These are phyloP conservation scores for Babesia sp. DNA, from an alignment of 169 alveolate species.

Conservation along the genomic window DNA sequence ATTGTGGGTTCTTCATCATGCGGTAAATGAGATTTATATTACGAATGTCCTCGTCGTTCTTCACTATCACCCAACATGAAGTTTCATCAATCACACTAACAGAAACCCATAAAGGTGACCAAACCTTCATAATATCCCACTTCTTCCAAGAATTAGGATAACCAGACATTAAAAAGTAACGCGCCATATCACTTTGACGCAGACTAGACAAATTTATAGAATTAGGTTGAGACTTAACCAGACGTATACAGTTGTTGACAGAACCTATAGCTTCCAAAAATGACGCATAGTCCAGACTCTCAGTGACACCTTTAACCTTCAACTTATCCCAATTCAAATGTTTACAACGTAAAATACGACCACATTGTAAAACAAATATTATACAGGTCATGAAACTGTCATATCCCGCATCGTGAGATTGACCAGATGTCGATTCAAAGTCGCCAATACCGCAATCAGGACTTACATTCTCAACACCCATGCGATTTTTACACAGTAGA, in stretches of 20 bases:
- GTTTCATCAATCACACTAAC: conserved; percentile 78
- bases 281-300: conserved; percentile 9
- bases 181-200: conserved; percentile 79
- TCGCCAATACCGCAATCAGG: not conserved
- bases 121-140: conserved; percentile 86
- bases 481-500: not conserved
- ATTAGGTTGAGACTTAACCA: conserved; percentile 84
- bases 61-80: conserved; percentile 85
- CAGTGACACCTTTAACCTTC: not conserved
- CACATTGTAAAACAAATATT: conserved; percentile 78
- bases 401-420: conserved; percentile 83
- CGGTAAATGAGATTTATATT: conserved; percentile 77
- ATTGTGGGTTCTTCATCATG: conserved; percentile 80
- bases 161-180: conserved; percentile 82
- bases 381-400: conserved; percentile 85
- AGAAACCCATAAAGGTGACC: conserved; percentile 87
- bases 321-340: not conserved
- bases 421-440: not conserved
- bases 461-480: not conserved
- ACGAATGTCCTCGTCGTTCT: conserved; percentile 82
- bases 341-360: conserved; percentile 54
- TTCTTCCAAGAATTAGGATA: conserved; percentile 83
- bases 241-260: conserved; percentile 70
- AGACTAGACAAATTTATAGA: conserved; percentile 73
- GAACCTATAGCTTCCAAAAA: conserved; percentile 49